A percentile compares a stretch with the other conserved stretches of the same genome.
Evolutionary conservation across 2,329 filamentous ascomycete species (phyloP).

Genomic region (Aspergillus alliaceus): DNA sequence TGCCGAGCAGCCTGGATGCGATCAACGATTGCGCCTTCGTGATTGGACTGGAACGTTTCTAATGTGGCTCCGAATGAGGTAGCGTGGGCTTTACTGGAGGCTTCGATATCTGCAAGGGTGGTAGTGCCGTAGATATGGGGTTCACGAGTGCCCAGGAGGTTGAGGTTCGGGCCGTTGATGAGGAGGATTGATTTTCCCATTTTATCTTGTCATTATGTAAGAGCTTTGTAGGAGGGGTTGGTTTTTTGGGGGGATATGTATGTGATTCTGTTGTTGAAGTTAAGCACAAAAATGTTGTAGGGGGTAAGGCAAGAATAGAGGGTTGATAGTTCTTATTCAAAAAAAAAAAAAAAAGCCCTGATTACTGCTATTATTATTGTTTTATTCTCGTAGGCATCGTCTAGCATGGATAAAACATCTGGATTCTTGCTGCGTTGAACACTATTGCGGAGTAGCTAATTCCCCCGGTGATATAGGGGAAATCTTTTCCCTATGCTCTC

Average conservation of each 20-base stretch:
- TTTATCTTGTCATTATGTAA: slow-evolving; percentile 9
- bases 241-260: background rate
- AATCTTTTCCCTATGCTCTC: background rate
- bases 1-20: slow-evolving; percentile 67
- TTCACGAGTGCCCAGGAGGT: slow-evolving; percentile 74
- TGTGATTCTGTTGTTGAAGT: background rate
- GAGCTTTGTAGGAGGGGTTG: background rate
- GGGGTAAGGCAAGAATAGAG: background rate
- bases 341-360: too few species aligned
- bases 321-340: background rate
- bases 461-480: background rate
- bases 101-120: slow-evolving; percentile 64
- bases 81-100: slow-evolving; percentile 52
- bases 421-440: too few species aligned
- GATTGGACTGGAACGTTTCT: slow-evolving; percentile 70
- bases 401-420: background rate
- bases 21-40: slow-evolving; percentile 73
- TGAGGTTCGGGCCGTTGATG: slow-evolving; percentile 81
- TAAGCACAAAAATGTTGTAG: background rate
- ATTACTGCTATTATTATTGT: background rate
- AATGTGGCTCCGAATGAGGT: slow-evolving; percentile 51
- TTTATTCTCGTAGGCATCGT: background rate
- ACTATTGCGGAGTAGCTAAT: background rate
- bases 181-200: slow-evolving; percentile 59
- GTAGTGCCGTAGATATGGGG: slow-evolving; percentile 71